Base-by-base conservation (phyloP, 352 stramenopile species). In the Aphanomyces cochlioides region DNA sequence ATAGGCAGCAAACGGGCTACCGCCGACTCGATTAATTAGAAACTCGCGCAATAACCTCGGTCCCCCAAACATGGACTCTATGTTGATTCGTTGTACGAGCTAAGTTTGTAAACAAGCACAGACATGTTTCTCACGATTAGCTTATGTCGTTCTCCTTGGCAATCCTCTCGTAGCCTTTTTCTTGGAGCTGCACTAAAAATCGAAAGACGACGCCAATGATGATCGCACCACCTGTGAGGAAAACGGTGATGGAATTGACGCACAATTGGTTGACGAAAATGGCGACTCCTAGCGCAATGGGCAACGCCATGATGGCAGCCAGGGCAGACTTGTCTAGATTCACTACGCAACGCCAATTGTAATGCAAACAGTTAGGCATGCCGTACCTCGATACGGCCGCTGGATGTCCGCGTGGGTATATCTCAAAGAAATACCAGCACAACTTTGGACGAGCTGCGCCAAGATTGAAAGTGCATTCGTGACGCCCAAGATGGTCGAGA, bases 381-480 rank as follows among this genome's bases (percentile, higher is more conserved):
- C 1, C 47, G 67, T 19, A 63, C 74, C 66, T 50, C 88, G 87
- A 76, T 90, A 96, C 21, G 89, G 87, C 4, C 90, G 84, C 61
- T 86, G 76, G 39, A 96, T 72, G 34, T 89, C 82, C 5, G 84
- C 79, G 47, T 84, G 74, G 4, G 74, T 89, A 47, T 94, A 87
- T 6, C 96, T 84, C 21, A 98, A 79, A 36, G 93, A 84, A 47
- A 98, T 75, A 66, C 96, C 96, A 0, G 93, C 93, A 21, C 76
- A 83, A 59, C 98, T 89, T 70, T 98, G 92, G n/a, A 96, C 87
- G 19, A 98, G 70, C 53, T 94, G 90, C 4, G 90, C 75, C 34
- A 97, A 73, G 7, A 90, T 81, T 75, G 96, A 98, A 56, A 98
- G 82, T 38, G 97, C 94, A 75, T 98, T 98, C 71, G 98, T 83